phyloP scores from a whole-genome alignment of 306 rosid genomes.

The Medicago ruthenica region DNA sequence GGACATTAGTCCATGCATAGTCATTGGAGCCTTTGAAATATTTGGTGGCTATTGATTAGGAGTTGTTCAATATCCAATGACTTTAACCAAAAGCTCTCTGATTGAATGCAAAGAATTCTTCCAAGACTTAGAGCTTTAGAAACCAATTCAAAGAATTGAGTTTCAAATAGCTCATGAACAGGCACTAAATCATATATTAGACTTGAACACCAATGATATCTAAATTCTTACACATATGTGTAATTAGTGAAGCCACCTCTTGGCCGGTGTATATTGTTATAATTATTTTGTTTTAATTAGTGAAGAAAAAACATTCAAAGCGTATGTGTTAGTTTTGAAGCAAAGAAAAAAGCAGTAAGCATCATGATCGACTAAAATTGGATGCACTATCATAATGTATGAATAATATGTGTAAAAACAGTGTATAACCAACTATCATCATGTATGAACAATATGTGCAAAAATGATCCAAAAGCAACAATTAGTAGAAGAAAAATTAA shows the following conservation, averaged over 20 bases:
- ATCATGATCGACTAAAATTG: too few species aligned
- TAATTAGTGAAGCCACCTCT: too few species aligned
- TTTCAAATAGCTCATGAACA: conserved; percentile 59
- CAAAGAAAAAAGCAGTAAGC: too few species aligned
- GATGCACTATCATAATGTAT: too few species aligned
- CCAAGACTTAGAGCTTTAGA: conserved; percentile 62
- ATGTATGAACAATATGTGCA: not conserved
- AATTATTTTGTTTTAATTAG: too few species aligned
- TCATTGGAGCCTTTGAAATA: conserved; percentile 68
- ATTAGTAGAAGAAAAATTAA: not conserved
- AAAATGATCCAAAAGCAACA: not conserved
- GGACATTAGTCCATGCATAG: conserved; percentile 79
- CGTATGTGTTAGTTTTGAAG: too few species aligned
- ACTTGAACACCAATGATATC: too few species aligned
- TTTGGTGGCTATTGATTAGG: conserved; percentile 46
- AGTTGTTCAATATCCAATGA: conserved; percentile 49
- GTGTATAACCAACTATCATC: not conserved
- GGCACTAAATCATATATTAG: conserved; percentile 42
- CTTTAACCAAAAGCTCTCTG: conserved; percentile 72
- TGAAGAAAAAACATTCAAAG: too few species aligned
- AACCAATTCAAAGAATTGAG: conserved; percentile 53
- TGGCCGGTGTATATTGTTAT: too few species aligned
- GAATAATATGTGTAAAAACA: not conserved
- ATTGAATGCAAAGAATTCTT: conserved; percentile 70
- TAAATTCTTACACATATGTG: too few species aligned